Conservation (phyloP, 371 early-diverging fungal genomes). For the Rhizopus stolonifer region DNA sequence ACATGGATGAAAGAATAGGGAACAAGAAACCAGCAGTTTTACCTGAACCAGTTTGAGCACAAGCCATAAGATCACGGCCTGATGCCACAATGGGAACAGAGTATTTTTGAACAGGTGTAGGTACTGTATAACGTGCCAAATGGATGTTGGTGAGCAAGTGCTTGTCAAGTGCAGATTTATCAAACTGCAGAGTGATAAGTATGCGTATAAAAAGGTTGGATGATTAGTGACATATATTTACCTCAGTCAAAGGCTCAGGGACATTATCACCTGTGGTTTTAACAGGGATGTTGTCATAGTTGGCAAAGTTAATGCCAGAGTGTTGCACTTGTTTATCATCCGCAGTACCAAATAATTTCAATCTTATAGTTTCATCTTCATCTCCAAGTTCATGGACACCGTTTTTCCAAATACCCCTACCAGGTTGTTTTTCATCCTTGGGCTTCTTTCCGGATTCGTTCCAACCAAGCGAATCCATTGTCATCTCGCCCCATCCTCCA, state of each 20-base stretch:
- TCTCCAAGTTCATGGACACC: conserved; percentile 56
- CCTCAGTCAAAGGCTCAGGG: conserved; percentile 15
- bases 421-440: conserved; percentile 33
- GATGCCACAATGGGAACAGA: conserved; percentile 64
- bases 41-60: conserved; percentile 86
- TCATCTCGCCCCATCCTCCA: conserved; percentile 19
- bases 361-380: neutral
- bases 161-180: conserved; percentile 71
- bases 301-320: conserved; percentile 96
- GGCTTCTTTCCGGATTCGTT: conserved; percentile 3
- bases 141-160: conserved; percentile 72
- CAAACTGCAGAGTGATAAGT: conserved; percentile 33
- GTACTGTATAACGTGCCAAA: conserved; percentile 57
- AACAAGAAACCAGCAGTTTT: conserved; percentile 75
- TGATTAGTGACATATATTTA: neutral
- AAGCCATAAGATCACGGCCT: conserved; percentile 72
- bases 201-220: conserved; percentile 24
- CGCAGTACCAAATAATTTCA: conserved; percentile 66
- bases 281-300: conserved; percentile 96
- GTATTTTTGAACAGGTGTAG: conserved; percentile 73
- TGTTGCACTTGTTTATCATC: conserved; percentile 68
- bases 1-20: conserved; percentile 51
- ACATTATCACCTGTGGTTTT: conserved; percentile 85
- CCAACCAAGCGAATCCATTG: conserved; percentile 23
- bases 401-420: conserved; percentile 67